Base-by-base conservation (phyloP, 2,329 filamentous ascomycete species). In the Phaeomoniella chlamydospora region DNA sequence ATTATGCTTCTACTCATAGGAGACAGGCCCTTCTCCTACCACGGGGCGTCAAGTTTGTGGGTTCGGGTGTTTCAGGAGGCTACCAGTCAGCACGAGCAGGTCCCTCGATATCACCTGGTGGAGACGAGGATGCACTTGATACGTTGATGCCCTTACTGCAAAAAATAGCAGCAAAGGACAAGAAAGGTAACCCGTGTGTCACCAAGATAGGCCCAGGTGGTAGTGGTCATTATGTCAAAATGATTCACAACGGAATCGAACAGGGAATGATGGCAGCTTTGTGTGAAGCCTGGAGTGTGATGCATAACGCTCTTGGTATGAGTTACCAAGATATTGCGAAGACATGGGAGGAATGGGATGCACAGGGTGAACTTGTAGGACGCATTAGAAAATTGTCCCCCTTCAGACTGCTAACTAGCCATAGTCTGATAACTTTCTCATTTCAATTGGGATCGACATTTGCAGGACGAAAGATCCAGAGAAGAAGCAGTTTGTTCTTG, bases 221-320 rank as follows among this genome's bases (percentile, higher is more conserved):
- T 2, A 66, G 70, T 2, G 78, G 78, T 0, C 77, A 83, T 51
- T 83, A 77, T 47, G 74, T 81, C 29, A 83, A 84, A 59, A 83
- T 82, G 76, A 67, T 81, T 3, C 78, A 83, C 50, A 81, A 83
- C 43, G 77, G 77, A 1, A 81, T 83, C 41, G 77, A 83, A 49
- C 75, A 80, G 41, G 77, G 75, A 2, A 79, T 83, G 71, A 70
- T 83, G 59, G 70, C 57, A 36, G 63, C 68, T 0, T 63, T 80
- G 4, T 69, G 68, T 11, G 78, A 83, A 50, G 70, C 71, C 2
- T 83, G 75, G 74, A 64, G 63, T 1, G 63, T 80, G 18, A 71
- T 83, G 59, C 62, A 65, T 22, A 62, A 64, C 31, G 67, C 71
- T 1, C 56, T 81, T 15, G 68, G 65, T 0, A 67, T 81, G 58